These are phyloP conservation scores for Backusella australiensis DNA, from an alignment of 192 early-diverging fungal species.

Conservation along the genomic window DNA sequence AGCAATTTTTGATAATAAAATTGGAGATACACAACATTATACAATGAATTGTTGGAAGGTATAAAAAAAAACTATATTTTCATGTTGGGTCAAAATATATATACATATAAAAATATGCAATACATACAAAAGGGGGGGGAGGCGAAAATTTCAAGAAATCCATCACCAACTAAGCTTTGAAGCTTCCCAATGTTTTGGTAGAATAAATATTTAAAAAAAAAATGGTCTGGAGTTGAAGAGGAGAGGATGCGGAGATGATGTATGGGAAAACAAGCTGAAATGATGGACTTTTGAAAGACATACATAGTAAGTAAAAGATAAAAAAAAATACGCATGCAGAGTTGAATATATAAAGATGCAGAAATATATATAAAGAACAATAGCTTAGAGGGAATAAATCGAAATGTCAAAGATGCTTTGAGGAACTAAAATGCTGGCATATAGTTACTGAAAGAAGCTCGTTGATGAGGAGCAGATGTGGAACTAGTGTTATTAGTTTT, in stretches of 20 bases:
- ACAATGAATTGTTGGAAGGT: not conserved
- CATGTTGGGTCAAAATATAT: constrained; percentile 3
- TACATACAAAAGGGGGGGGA: not conserved
- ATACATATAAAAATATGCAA: constrained; percentile 7
- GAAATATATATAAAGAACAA: not conserved
- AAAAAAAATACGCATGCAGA: constrained; percentile 6
- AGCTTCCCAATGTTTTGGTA: not conserved
- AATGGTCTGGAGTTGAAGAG: not conserved
- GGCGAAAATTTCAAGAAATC: constrained; percentile 6
- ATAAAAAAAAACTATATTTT: constrained; percentile 8
- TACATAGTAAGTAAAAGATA: not conserved
- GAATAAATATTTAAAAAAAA: not conserved
- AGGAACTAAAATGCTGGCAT: constrained; percentile 1
- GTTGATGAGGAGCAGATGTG: not conserved
- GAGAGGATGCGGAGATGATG: not conserved
- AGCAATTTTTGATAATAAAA: not conserved
- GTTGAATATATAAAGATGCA: not conserved
- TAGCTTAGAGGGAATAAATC: not conserved
- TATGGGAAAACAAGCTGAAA: constrained; percentile 6
- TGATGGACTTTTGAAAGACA: constrained; percentile 25
- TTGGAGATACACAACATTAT: not conserved
- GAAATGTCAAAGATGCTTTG: not conserved
- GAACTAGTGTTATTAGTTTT: not conserved
- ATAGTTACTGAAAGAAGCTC: constrained; percentile 16
- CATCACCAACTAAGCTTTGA: not conserved